A percentile compares a stretch with the other conserved stretches of the same genome.
Conservation (phyloP, 2,329 filamentous ascomycete species). For the Aspergillus pseudotamarii region DNA sequence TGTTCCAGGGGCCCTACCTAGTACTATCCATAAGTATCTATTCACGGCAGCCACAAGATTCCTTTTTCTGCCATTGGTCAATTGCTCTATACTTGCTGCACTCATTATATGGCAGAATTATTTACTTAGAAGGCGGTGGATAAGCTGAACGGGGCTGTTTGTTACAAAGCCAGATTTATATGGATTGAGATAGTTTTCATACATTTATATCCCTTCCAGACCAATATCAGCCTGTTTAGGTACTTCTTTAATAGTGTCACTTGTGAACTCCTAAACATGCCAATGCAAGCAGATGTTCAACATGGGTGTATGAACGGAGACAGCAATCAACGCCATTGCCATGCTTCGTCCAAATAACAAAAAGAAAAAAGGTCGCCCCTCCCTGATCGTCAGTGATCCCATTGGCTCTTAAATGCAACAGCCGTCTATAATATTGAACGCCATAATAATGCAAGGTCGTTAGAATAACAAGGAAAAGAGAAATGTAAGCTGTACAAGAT, state of each 20-base stretch:
- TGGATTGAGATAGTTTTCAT: not conserved
- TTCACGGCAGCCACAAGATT: not conserved
- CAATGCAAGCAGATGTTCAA: slow-evolving; percentile 23
- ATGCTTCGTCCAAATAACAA: slow-evolving; percentile 11
- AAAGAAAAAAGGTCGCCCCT: slow-evolving; percentile 5
- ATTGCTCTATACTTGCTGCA: not conserved
- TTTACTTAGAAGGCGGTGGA: not conserved
- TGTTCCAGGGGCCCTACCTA: not conserved
- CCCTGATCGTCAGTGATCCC: slow-evolving; percentile 10
- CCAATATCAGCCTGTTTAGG: not conserved
- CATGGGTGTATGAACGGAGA: slow-evolving; percentile 7
- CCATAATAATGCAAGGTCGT: slow-evolving; percentile 25
- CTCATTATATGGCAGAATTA: not conserved
- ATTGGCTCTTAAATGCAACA: slow-evolving; percentile 4
- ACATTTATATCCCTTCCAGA: not conserved
- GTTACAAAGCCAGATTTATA: not conserved
- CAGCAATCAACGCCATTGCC: slow-evolving; percentile 16
- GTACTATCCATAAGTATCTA: not conserved
- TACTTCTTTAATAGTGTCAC: not conserved
- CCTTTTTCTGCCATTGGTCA: not conserved
- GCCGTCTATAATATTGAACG: slow-evolving; percentile 22
- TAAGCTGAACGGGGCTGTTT: not conserved
- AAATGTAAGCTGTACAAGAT: slow-evolving; percentile 20
- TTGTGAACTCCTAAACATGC: slow-evolving; percentile 23
- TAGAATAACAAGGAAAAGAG: slow-evolving; percentile 10